Evolutionary conservation across 1,284 basidiomycete species (phyloP).

Genomic region (Trichosporon sp.): DNA sequence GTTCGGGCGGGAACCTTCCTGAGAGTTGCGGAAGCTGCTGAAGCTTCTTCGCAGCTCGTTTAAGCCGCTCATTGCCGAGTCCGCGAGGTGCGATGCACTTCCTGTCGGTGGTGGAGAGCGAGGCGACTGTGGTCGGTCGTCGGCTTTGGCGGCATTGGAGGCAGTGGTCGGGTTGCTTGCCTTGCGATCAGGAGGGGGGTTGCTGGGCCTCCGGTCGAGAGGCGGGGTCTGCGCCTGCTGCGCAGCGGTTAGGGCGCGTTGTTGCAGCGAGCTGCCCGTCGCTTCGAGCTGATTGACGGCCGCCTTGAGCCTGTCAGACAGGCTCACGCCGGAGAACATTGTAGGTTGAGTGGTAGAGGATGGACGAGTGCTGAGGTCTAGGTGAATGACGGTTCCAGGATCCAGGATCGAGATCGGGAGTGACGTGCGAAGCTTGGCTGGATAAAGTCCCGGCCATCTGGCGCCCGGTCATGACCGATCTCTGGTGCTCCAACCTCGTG

Average conservation of each 20-base stretch:
- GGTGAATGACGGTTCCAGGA: background rate
- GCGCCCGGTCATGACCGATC: constrained; percentile 9
- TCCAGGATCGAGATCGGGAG: constrained; percentile 10
- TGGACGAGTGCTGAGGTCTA: background rate
- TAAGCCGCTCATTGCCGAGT: constrained; percentile 45
- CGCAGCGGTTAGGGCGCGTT: constrained; percentile 36
- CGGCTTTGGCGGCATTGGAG: background rate
- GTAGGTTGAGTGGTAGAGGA: constrained; percentile 9
- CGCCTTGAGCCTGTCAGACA: constrained; percentile 52
- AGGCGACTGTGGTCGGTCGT: constrained; percentile 17
- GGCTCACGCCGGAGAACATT: constrained; percentile 44
- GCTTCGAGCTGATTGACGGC: constrained; percentile 50
- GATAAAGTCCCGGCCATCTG: constrained; percentile 7
- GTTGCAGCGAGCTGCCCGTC: constrained; percentile 41
- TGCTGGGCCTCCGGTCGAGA: background rate
- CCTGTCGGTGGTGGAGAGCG: background rate
- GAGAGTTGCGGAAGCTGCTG: constrained; percentile 25
- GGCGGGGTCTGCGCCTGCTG: constrained; percentile 15
- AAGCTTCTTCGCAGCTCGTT: constrained; percentile 37
- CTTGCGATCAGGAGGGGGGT: constrained; percentile 7
- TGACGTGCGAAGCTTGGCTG: constrained; percentile 11
- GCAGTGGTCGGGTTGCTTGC: background rate
- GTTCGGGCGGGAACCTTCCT: constrained; percentile 23
- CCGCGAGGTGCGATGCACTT: constrained; percentile 39
- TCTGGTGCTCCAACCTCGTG: constrained; percentile 1